phyloP scores from a whole-genome alignment of 768 basidiomycete genomes.

The Lactarius sanguifluus region DNA sequence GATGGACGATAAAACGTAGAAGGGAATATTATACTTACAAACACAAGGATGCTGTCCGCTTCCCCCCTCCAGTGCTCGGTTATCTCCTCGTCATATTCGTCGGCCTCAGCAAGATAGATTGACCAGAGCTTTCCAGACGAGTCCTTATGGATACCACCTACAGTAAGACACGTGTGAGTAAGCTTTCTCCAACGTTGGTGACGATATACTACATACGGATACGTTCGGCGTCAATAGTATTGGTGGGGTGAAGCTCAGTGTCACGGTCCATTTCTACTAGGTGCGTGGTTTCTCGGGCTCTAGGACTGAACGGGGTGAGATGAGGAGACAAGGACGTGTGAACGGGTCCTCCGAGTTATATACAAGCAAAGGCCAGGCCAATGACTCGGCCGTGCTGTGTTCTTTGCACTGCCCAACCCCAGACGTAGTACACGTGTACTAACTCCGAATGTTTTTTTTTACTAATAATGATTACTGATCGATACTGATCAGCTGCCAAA shows the following conservation, averaged over 20 bases:
- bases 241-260: background rate
- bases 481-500: no score
- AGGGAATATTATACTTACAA: background rate
- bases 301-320: no score
- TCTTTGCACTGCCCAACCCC: no score
- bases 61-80: background rate
- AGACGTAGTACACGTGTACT: no score
- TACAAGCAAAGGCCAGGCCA: no score
- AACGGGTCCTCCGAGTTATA: no score
- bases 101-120: background rate
- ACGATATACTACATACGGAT: background rate
- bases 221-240: background rate
- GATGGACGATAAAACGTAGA: background rate
- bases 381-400: no score
- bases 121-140: slow-evolving; percentile 3
- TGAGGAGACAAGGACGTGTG: no score
- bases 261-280: background rate
- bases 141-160: background rate
- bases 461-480: no score
- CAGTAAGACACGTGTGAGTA: background rate
- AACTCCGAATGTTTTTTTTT: no score
- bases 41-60: background rate
- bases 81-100: background rate
- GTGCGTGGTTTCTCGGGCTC: no score
- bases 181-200: background rate